phyloP scores from a whole-genome alignment of 495 filamentous ascomycete species.

The Penicillium fimorum region DNA sequence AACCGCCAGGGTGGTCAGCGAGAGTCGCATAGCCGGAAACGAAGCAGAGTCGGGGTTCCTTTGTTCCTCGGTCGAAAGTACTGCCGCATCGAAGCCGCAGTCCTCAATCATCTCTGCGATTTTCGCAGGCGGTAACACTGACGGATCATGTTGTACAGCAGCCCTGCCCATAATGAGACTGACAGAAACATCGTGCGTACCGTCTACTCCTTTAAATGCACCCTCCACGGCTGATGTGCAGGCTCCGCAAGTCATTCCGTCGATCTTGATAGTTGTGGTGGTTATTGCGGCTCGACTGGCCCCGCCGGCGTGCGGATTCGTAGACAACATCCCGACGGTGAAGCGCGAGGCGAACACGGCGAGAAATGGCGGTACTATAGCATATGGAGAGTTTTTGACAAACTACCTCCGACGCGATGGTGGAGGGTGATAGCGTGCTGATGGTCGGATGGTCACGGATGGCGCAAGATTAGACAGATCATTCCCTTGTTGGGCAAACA shows the following conservation, averaged over 20 bases:
- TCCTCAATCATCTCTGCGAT: conserved; percentile 88
- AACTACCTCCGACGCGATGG: conserved; percentile 9
- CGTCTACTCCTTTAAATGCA: conserved; percentile 77
- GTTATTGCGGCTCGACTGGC: conserved; percentile 55
- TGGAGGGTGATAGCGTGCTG: conserved; percentile 17
- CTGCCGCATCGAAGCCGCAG: conserved; percentile 87
- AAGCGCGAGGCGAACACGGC: conserved; percentile 17
- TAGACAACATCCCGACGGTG: conserved; percentile 22
- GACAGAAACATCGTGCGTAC: conserved; percentile 79
- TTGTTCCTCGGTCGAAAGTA: conserved; percentile 73
- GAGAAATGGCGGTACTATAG: conserved; percentile 22
- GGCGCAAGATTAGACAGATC: conserved; percentile 23
- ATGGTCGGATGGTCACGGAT: conserved; percentile 29
- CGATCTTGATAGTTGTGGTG: conserved; percentile 85
- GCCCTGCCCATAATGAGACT: conserved; percentile 91
- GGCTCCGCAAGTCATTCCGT: conserved; percentile 93
- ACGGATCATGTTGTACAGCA: conserved; percentile 83
- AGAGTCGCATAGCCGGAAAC: conserved; percentile 36
- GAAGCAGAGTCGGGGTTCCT: conserved; percentile 15
- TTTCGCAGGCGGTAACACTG: conserved; percentile 65
- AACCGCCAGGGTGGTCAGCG: conserved; percentile 81
- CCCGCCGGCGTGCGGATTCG: conserved; percentile 19
- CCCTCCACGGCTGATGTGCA: conserved; percentile 85
- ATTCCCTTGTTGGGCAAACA: conserved; percentile 22
- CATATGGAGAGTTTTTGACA: conserved; percentile 25